Evolutionary conservation across 1,139 yeast genomes (phyloP).

Genomic region (Citeromyces siamensis): DNA sequence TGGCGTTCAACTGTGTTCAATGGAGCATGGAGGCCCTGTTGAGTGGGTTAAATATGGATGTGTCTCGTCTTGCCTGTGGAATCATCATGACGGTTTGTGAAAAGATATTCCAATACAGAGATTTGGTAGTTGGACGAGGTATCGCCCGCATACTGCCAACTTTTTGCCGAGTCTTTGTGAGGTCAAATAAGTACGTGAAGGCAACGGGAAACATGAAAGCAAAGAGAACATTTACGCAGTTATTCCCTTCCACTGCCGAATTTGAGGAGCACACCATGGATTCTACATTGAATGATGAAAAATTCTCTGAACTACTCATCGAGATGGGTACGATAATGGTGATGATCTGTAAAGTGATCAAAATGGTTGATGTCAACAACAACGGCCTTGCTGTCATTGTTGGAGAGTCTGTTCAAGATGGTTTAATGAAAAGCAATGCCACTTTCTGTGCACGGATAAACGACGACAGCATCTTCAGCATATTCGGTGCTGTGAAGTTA

Average conservation of each 20-base stretch:
- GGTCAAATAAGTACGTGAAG: conserved; percentile 40
- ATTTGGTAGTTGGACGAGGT: conserved; percentile 20
- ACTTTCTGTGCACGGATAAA: conserved; percentile 17
- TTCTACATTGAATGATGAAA: conserved; percentile 60
- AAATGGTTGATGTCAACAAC: conserved; percentile 25
- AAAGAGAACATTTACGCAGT: conserved; percentile 48
- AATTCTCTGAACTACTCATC: conserved; percentile 58
- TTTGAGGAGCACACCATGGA: conserved; percentile 58
- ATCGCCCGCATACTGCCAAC: conserved; percentile 39
- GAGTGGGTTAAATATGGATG: conserved; percentile 41
- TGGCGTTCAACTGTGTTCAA: conserved; percentile 38
- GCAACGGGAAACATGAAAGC: conserved; percentile 33
- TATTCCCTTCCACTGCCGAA: conserved; percentile 64
- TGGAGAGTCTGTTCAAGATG: conserved; percentile 21
- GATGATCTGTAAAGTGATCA: conserved; percentile 5
- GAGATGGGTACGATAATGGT: conserved; percentile 43
- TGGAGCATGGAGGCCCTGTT: conserved; percentile 55
- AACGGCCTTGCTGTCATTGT: conserved; percentile 29
- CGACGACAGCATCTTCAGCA: conserved; percentile 19
- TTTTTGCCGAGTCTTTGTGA: conserved; percentile 35
- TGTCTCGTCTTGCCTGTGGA: conserved; percentile 51
- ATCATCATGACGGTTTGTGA: conserved; percentile 37
- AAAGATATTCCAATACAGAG: conserved; percentile 15
- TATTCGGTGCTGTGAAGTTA: conserved; percentile 37
- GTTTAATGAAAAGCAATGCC: conserved; percentile 23